Conservation (phyloP, 73 alveolate genomes). For the Stentor roeselii region DNA sequence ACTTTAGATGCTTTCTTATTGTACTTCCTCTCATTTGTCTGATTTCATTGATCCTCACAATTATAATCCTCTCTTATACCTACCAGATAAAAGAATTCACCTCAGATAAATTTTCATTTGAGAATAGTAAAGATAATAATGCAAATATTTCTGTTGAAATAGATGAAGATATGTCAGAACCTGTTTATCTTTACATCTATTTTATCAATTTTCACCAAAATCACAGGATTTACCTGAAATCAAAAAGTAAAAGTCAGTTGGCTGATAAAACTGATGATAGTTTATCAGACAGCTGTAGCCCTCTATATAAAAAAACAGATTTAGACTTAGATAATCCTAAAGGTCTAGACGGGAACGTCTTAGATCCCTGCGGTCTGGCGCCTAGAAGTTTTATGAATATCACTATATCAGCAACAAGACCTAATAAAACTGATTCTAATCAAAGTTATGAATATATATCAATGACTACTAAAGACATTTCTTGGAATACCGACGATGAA, state of each 20-base stretch:
- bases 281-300: not conserved
- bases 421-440: not conserved
- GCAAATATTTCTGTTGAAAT: not conserved
- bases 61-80: not conserved
- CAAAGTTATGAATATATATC: not conserved
- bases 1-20: not conserved
- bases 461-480: not conserved
- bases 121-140: not conserved
- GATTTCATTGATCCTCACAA: not conserved
- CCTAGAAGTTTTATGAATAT: not conserved
- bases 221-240: slow-evolving; percentile 6
- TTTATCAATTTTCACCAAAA: not conserved
- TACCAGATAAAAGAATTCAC: not conserved
- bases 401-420: not conserved
- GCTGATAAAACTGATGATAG: not conserved
- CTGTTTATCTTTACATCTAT: not conserved
- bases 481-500: slow-evolving; percentile 22
- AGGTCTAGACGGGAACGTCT: not conserved
- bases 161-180: not conserved
- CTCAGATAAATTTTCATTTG: not conserved
- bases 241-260: not conserved
- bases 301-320: not conserved
- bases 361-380: slow-evolving; percentile 6
- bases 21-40: not conserved
- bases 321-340: not conserved